Base-by-base conservation (phyloP, 148 eudicot species). In the Oxyria digyna region DNA sequence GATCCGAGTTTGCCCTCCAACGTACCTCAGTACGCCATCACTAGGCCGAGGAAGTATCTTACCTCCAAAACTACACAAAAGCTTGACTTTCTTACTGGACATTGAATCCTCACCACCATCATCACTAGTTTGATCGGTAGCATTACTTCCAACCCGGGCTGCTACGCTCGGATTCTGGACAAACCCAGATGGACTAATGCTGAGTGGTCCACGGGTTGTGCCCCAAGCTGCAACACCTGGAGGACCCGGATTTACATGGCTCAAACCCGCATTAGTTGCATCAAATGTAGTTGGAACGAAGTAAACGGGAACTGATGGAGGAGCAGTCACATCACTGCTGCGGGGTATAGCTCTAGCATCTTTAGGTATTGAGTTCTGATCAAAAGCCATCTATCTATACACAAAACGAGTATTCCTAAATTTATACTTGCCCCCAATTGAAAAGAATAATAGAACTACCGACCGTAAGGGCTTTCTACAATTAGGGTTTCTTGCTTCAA, bases 61-160 rank as follows among this genome's bases (percentile, higher is more conserved):
- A 40, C 98, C 98, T 29, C 98, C 95, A 71, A 82, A 93, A 75
- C 98, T 93, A 76, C 96, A 93, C 81, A 93, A 75, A 66, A 93
- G 85, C 75, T 93, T 93, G 17, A 93, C 88, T 71, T 90, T 89
- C 72, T 67, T 87, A 67, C 90, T 91, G 0, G 95, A 79, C 4
- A 73, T 83, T 0, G 90, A 89, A 77, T 81, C 98, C n/a, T 87
- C 89, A 35, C 75, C 76, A 5, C 89, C 85, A 27, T 87, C 96
- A 26, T 85, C 91, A 77, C 82, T 83, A 23, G 82, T 76, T 69
- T 68, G 86, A 68, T 85, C 89, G 45, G 83, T 77, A 20, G 71
- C 76, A 80, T 77, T 84, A 1, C 79, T 82, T 67, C 74, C 77
- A 46, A 62, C 59, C 27, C 14, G 59, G 64, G 40, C 67, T 41